Evolutionary conservation across 768 basidiomycete species (phyloP), one percentile per base, ranked within the genome.

Genomic region (Phaeolepiota aurea): DNA sequence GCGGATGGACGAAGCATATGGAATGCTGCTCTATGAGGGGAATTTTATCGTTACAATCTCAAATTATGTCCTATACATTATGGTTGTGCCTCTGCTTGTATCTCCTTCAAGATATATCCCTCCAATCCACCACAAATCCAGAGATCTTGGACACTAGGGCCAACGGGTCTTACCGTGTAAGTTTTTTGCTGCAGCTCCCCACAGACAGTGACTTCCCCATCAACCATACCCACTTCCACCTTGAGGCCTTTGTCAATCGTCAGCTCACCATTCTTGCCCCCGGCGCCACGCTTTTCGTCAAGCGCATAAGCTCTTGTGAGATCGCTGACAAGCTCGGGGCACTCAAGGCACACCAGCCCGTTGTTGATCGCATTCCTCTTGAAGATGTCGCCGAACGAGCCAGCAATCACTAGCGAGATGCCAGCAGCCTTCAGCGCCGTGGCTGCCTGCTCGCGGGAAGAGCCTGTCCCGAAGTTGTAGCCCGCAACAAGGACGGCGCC

Each of bases 351-450:
- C 38, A 99, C 88, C 4, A 99, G 71, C 7, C 92, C 94, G 56
- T 99, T 98, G 66, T 99, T 99, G 66, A 98, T 98, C 13, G 91
- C 87, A 60, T 99, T 99, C 21, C 96, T 81, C 69, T 98, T 97
- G 75, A 96, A 99, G 54, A 98, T 98, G 59, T 99, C 96, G 7
- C 96, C 94, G 51, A 99, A 99, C 20, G 92, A 96, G 22, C 93
- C 96, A n/a, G 91, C 91, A 43, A 99, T 74, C 41, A 99, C 91
- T 37, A 96, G 68, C 3, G 91, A 90, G 3, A 99, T 65, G 12
- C 96, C 94, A 0, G 94, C 88, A 4, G 92, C 77, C 57, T 92
- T 91, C 47, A 99, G 80, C 1, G 96, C 94, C 0, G 96, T 99
- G 12, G 96, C 96, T 2, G 96, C 96, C 58, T 99, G 96, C 63